Percentiles rank a stretch among this genome's conserved stretches.
These are phyloP conservation scores for Antitrichia curtipendula DNA, from an alignment of 225 moss, liverwort and hornwort genomes.

Conservation along the genomic window DNA sequence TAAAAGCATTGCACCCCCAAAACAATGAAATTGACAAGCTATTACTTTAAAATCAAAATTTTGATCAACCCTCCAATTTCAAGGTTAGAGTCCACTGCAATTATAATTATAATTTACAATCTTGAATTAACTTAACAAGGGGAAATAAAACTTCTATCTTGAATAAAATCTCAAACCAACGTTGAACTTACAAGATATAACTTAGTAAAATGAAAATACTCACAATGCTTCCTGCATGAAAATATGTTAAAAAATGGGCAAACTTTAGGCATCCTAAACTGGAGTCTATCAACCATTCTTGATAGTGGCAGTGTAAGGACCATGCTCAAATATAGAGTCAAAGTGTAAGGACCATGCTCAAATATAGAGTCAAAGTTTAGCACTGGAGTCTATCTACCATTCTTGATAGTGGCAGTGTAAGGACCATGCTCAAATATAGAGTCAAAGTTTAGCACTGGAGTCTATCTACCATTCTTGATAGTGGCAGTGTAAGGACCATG, in stretches of 20 bases:
- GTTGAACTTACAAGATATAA: neutral
- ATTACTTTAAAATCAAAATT: neutral
- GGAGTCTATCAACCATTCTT: neutral
- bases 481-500: neutral
- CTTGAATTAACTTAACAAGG: neutral
- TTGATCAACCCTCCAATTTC: too few relatives aligned
- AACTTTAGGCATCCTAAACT: neutral
- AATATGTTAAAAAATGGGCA: too few relatives aligned
- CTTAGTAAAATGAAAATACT: neutral
- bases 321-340: neutral
- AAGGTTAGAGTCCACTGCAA: neutral
- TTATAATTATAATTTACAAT: neutral
- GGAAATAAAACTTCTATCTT: neutral
- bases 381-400: neutral
- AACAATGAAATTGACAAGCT: neutral
- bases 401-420: neutral
- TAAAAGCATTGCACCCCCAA: neutral
- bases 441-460: neutral
- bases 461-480: neutral
- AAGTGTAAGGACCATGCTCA: too few relatives aligned
- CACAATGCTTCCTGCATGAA: neutral
- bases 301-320: neutral
- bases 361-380: neutral
- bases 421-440: neutral
- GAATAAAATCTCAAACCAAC: neutral